These are phyloP conservation scores for Alternaria sp. DNA, from an alignment of 2,329 filamentous ascomycete species.

Conservation along the genomic window DNA sequence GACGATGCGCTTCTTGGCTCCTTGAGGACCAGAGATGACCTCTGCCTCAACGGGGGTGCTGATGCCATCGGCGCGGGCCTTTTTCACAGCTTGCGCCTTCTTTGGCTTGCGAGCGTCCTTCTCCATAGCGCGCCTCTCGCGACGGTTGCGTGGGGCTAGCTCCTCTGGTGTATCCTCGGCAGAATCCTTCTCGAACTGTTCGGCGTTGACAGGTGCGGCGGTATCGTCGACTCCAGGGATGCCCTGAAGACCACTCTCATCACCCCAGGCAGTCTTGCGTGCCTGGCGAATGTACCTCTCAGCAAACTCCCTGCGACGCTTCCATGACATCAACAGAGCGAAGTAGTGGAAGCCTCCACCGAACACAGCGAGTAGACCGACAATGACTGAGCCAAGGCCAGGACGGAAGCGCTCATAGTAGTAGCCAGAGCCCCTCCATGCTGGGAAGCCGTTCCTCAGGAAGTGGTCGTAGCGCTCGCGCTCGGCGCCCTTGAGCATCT, in stretches of 20 bases:
- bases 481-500: slow-evolving; percentile 81
- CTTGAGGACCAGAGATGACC: slow-evolving; percentile 67
- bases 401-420: slow-evolving; percentile 96
- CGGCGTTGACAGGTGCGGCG: slow-evolving; percentile 41
- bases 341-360: slow-evolving; percentile 90
- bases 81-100: slow-evolving; percentile 61
- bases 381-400: slow-evolving; percentile 82
- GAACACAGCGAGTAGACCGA: slow-evolving; percentile 81
- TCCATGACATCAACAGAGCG: slow-evolving; percentile 84
- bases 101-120: slow-evolving; percentile 76
- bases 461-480: slow-evolving; percentile 96
- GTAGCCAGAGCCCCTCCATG: slow-evolving; percentile 97
- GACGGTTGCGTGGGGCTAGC: slow-evolving; percentile 74
- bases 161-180: slow-evolving; percentile 51
- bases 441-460: slow-evolving; percentile 88
- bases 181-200: slow-evolving; percentile 40
- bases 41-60: slow-evolving; percentile 65
- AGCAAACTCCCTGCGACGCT: slow-evolving; percentile 88
- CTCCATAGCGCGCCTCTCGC: slow-evolving; percentile 88
- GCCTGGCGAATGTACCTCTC: slow-evolving; percentile 91
- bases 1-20: slow-evolving; percentile 84
- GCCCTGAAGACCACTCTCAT: slow-evolving; percentile 70
- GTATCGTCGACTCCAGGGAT: slow-evolving; percentile 68
- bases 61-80: slow-evolving; percentile 61
- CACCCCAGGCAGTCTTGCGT: slow-evolving; percentile 87